Conservation (phyloP, 139 green algal species). For the Marvania coccoides region DNA sequence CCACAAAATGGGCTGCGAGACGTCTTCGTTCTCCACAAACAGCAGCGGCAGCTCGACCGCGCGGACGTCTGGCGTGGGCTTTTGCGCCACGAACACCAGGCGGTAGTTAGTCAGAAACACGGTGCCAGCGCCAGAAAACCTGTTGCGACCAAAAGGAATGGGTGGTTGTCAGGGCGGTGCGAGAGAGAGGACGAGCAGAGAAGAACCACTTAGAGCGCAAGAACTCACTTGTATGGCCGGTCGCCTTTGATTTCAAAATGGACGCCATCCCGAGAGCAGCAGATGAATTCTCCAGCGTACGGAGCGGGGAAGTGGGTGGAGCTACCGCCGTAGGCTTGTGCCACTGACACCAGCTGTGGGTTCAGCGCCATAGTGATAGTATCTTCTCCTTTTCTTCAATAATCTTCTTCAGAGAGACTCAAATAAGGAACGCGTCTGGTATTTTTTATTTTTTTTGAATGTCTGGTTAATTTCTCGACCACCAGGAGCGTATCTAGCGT, state of each 20-base stretch:
- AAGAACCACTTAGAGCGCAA: no score
- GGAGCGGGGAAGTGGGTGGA: slow-evolving; percentile 41
- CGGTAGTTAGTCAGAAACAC: slow-evolving; percentile 57
- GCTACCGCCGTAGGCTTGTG: not conserved
- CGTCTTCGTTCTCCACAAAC: slow-evolving; percentile 75
- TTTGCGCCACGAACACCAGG: slow-evolving; percentile 69
- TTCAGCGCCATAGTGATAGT: slow-evolving; percentile 75
- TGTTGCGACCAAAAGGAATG: not conserved
- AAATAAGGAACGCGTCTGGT: no score
- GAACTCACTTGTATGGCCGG: slow-evolving; percentile 53
- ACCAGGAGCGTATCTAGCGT: no score
- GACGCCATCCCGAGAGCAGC: slow-evolving; percentile 41
- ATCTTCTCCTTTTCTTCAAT: no score
- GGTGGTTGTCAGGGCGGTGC: not conserved
- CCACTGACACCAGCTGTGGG: slow-evolving; percentile 41
- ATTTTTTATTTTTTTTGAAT: no score
- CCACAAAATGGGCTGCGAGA: slow-evolving; percentile 92
- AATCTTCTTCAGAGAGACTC: no score
- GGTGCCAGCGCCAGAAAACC: slow-evolving; percentile 17
- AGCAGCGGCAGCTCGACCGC: slow-evolving; percentile 78
- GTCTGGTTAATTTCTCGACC: no score
- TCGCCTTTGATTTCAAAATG: slow-evolving; percentile 53
- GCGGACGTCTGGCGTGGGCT: slow-evolving; percentile 40
- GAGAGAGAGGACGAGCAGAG: no score
- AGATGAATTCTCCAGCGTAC: slow-evolving; percentile 54